Percentiles rank a stretch among this genome's conserved stretches.
These are phyloP conservation scores for Fusarium udum DNA, from an alignment of 2,329 filamentous ascomycete genomes.

Conservation along the genomic window DNA sequence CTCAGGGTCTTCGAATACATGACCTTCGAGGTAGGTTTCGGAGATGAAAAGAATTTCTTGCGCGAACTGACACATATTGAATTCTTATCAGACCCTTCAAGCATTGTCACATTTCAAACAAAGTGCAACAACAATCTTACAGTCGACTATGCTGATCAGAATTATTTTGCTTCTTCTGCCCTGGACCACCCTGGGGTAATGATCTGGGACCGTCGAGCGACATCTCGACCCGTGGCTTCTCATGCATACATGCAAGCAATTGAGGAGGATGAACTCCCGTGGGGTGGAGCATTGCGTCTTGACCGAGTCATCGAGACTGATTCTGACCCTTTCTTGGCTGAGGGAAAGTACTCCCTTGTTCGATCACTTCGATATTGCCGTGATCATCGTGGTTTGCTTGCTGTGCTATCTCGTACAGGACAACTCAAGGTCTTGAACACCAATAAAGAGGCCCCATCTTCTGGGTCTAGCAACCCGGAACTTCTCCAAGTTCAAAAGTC, in stretches of 20 bases:
- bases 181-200: constrained; percentile 78
- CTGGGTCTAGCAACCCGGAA: constrained; percentile 62
- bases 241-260: constrained; percentile 65
- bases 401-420: constrained; percentile 69
- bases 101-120: constrained; percentile 69
- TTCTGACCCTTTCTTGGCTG: constrained; percentile 57
- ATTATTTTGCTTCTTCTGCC: constrained; percentile 85
- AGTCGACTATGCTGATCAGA: constrained; percentile 81
- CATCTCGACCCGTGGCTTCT: constrained; percentile 61
- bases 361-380: constrained; percentile 71
- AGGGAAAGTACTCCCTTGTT: constrained; percentile 69
- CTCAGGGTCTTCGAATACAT: constrained; percentile 78
- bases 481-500: constrained; percentile 68
- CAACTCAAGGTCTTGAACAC: constrained; percentile 71
- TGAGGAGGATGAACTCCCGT: constrained; percentile 69
- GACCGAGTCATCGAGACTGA: constrained; percentile 67
- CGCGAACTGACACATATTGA: not conserved
- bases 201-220: constrained; percentile 80
- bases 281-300: constrained; percentile 68
- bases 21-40: constrained; percentile 74
- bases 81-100: constrained; percentile 53
- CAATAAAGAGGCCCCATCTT: constrained; percentile 61
- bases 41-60: not conserved
- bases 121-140: constrained; percentile 76
- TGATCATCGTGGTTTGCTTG: constrained; percentile 68